Evolutionary conservation across 2,329 filamentous ascomycete genomes (phyloP).

Genomic region (Beauveria pseudobassiana): DNA sequence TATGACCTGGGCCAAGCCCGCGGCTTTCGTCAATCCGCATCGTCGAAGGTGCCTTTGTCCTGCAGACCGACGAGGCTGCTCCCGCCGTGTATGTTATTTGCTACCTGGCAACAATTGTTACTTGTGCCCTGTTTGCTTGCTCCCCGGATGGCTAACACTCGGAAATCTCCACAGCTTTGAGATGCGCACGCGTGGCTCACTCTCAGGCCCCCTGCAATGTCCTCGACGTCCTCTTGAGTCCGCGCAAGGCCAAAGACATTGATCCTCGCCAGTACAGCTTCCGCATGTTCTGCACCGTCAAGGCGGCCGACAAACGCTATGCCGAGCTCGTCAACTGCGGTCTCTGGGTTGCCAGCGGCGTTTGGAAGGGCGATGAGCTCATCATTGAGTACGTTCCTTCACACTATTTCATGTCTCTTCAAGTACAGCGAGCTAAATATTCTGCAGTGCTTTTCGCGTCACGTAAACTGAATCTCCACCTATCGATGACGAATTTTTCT

Average conservation of each 20-base stretch:
- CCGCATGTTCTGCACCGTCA: constrained; percentile 41
- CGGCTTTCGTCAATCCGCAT: constrained; percentile 33
- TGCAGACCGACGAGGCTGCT: constrained; percentile 38
- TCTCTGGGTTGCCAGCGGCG: constrained; percentile 42
- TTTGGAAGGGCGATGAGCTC: constrained; percentile 37
- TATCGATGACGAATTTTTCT: not conserved
- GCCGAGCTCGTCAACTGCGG: constrained; percentile 41
- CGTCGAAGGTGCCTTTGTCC: constrained; percentile 42
- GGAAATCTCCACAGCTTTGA: constrained; percentile 24
- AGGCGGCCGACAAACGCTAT: constrained; percentile 42
- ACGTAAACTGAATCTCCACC: constrained; percentile 18
- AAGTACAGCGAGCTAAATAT: not conserved
- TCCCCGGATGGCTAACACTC: not conserved
- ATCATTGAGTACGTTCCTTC: constrained; percentile 35
- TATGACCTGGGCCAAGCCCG: constrained; percentile 35
- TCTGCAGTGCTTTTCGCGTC: constrained; percentile 26
- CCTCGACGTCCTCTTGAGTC: constrained; percentile 32
- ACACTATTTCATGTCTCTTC: not conserved
- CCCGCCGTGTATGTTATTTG: constrained; percentile 34
- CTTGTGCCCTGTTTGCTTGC: not conserved
- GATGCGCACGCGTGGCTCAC: constrained; percentile 40
- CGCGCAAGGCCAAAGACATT: constrained; percentile 29
- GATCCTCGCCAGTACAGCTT: constrained; percentile 39
- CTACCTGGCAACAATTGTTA: not conserved
- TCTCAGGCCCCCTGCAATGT: constrained; percentile 39